Evolutionary conservation across 495 filamentous ascomycete genomes (phyloP).

Genomic region (Aspergillus affinis): DNA sequence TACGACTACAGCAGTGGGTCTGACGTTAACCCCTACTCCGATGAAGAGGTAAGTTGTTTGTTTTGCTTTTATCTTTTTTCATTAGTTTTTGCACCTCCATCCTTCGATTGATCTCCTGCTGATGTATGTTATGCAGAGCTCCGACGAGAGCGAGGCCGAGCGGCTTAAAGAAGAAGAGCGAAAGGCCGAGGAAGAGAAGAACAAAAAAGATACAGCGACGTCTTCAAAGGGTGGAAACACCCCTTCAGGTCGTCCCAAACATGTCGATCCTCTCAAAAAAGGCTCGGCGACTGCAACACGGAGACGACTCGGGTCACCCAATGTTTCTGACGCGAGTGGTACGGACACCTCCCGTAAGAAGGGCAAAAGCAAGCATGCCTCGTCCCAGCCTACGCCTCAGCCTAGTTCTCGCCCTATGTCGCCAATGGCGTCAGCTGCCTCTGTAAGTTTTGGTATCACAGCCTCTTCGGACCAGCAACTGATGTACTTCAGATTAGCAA

Average conservation of each 20-base stretch:
- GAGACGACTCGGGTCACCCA: slow-evolving; percentile 85
- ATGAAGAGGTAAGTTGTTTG: slow-evolving; percentile 42
- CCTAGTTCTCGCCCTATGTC: slow-evolving; percentile 57
- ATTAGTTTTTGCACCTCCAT: not conserved
- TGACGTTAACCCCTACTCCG: slow-evolving; percentile 73
- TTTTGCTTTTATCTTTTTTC: not conserved
- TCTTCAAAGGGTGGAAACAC: slow-evolving; percentile 73
- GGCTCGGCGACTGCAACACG: slow-evolving; percentile 47
- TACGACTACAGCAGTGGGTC: slow-evolving; percentile 77
- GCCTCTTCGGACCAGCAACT: slow-evolving; percentile 17
- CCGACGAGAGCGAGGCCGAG: slow-evolving; percentile 50
- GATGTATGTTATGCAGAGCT: slow-evolving; percentile 28
- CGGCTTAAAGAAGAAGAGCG: slow-evolving; percentile 67
- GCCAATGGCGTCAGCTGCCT: slow-evolving; percentile 34
- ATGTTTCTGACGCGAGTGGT: slow-evolving; percentile 84
- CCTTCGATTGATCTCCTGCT: slow-evolving; percentile 3
- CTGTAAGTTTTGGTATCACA: slow-evolving; percentile 27
- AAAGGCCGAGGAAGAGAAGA: slow-evolving; percentile 64
- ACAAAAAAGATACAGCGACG: slow-evolving; percentile 54
- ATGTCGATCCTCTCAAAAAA: slow-evolving; percentile 59
- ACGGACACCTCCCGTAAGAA: slow-evolving; percentile 89
- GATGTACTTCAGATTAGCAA: slow-evolving; percentile 37
- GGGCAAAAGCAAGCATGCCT: slow-evolving; percentile 67
- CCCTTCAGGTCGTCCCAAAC: slow-evolving; percentile 62
- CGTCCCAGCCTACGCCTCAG: slow-evolving; percentile 50